phyloP scores from a whole-genome alignment of 805 yeast genomes.

The Sugiyamaella smithiae region DNA sequence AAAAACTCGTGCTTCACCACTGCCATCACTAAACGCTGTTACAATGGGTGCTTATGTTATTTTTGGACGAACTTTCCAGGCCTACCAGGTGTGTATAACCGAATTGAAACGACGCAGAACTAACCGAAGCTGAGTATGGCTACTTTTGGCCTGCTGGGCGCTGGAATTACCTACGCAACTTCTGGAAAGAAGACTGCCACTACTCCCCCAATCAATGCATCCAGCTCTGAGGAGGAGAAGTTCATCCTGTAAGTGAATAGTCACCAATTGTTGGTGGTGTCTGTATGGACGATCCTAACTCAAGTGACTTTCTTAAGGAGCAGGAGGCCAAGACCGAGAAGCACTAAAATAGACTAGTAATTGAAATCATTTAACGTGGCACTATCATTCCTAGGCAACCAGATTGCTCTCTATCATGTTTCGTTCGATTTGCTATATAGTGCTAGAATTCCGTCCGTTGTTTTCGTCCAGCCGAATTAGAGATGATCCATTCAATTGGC shows the following conservation, averaged over 20 bases:
- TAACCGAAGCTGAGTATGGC: conserved; percentile 62
- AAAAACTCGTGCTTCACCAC: conserved; percentile 3
- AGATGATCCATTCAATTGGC: no score
- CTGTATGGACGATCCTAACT: not conserved
- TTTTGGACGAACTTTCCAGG: conserved; percentile 77
- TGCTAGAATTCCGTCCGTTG: no score
- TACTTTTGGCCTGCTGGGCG: conserved; percentile 68
- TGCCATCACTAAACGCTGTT: not conserved
- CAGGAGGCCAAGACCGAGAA: conserved; percentile 34
- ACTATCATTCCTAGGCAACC: no score
- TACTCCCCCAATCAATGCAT: conserved; percentile 68
- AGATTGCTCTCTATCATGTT: no score
- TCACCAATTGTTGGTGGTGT: not conserved
- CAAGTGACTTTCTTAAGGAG: conserved; percentile 60
- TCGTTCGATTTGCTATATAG: no score
- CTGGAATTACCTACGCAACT: conserved; percentile 64
- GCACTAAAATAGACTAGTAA: conserved; percentile 14
- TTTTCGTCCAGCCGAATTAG: no score
- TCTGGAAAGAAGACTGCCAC: conserved; percentile 56
- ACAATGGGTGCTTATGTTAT: conserved; percentile 80
- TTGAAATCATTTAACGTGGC: no score
- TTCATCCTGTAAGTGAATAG: conserved; percentile 54
- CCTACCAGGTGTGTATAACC: conserved; percentile 59
- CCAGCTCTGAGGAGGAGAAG: conserved; percentile 84
- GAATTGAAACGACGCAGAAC: not conserved